Conservation (phyloP, 352 stramenopile species). For the Phytopythium vexans region DNA sequence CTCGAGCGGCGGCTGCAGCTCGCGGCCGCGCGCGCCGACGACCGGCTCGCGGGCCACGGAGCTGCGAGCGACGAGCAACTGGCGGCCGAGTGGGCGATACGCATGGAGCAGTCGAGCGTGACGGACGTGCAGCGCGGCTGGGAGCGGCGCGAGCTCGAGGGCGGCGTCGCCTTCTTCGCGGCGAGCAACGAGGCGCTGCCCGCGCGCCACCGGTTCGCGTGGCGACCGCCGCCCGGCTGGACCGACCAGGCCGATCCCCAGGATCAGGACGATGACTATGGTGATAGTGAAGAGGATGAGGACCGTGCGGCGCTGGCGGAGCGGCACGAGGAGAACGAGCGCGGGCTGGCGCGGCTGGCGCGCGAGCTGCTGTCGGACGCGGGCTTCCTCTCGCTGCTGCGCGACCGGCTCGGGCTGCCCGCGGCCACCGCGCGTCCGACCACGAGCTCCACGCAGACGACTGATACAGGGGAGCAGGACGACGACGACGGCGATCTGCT, state of each 20-base stretch:
- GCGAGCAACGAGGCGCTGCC: conserved; percentile 50
- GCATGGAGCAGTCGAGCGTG: conserved; percentile 41
- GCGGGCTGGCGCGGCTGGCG: conserved; percentile 26
- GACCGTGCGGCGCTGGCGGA: conserved; percentile 7
- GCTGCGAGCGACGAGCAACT: conserved; percentile 7
- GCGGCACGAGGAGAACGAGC: conserved; percentile 22
- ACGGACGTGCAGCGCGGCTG: conserved; percentile 47
- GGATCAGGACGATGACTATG: conserved; percentile 10
- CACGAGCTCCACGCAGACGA: conserved; percentile 9
- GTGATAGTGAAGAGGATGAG: conserved; percentile 11
- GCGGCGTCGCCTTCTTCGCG: conserved; percentile 65
- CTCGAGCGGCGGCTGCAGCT: conserved; percentile 49
- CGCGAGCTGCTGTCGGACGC: conserved; percentile 50
- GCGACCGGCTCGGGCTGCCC: conserved; percentile 54
- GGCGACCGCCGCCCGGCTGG: conserved; percentile 44
- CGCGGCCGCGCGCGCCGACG: conserved; percentile 20
- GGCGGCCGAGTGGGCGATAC: conserved; percentile 42
- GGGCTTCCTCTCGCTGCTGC: conserved; percentile 53
- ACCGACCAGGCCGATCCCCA: conserved; percentile 7
- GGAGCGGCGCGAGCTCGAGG: conserved; percentile 62
- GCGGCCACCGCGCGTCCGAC: conserved; percentile 8
- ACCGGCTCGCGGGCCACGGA: conserved; percentile 20
- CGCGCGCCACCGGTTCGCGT: conserved; percentile 35
- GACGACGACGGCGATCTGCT: conserved; percentile 15
- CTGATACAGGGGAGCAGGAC: conserved; percentile 12